Evolutionary conservation across 495 filamentous ascomycete species (phyloP).

Genomic region (Penicillium atrosanguineum): DNA sequence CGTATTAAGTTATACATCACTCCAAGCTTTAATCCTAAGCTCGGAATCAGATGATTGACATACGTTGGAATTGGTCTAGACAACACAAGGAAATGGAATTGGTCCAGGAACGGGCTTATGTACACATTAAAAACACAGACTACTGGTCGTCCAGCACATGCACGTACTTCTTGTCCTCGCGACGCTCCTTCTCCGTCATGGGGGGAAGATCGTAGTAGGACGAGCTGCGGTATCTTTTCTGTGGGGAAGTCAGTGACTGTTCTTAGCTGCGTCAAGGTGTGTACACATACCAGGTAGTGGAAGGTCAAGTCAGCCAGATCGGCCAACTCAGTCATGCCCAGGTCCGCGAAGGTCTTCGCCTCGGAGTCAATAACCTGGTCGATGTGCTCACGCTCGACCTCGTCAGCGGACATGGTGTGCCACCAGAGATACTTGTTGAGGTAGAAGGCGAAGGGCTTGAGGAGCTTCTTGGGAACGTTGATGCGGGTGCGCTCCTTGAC

Average conservation of each 20-base stretch:
- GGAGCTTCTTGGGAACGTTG: slow-evolving; percentile 79
- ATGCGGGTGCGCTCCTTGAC: slow-evolving; percentile 84
- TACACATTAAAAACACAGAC: slow-evolving; percentile 44
- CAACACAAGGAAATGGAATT: slow-evolving; percentile 36
- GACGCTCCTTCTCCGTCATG: slow-evolving; percentile 88
- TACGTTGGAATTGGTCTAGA: slow-evolving; percentile 8
- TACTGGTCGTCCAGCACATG: slow-evolving; percentile 91
- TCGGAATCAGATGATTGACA: background rate
- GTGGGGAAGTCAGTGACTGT: slow-evolving; percentile 19
- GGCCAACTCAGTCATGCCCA: slow-evolving; percentile 75
- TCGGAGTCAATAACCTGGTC: slow-evolving; percentile 87
- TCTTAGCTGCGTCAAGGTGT: slow-evolving; percentile 4
- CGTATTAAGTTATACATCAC: background rate
- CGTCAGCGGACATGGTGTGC: slow-evolving; percentile 76
- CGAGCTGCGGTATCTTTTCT: slow-evolving; percentile 82
- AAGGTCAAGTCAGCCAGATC: slow-evolving; percentile 81
- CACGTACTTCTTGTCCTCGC: slow-evolving; percentile 93
- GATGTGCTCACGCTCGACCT: slow-evolving; percentile 90
- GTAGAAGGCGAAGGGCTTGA: slow-evolving; percentile 67
- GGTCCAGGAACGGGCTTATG: slow-evolving; percentile 40
- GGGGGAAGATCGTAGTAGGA: slow-evolving; percentile 90
- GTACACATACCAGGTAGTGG: slow-evolving; percentile 77
- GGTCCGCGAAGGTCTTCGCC: slow-evolving; percentile 93
- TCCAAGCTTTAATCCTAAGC: background rate
- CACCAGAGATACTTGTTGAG: slow-evolving; percentile 86